phyloP scores from a whole-genome alignment of 2,329 filamentous ascomycete species.

The Colletotrichum lini region DNA sequence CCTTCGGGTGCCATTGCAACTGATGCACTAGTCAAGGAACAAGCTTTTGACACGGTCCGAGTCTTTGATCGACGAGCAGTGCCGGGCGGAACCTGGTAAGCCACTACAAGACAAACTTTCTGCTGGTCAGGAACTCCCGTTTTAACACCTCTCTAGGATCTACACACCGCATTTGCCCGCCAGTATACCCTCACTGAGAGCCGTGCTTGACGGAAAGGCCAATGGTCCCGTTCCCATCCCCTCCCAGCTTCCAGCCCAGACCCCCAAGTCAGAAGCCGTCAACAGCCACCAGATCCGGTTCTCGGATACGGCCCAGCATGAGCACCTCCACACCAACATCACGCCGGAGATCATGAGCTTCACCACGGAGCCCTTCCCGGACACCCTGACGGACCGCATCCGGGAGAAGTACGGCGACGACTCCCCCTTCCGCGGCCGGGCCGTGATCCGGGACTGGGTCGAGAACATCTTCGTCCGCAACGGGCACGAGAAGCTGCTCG shows the following conservation, averaged over 20 bases:
- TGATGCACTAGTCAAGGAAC: slow-evolving; percentile 69
- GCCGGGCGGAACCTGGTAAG: slow-evolving; percentile 70
- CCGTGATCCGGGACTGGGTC: slow-evolving; percentile 67
- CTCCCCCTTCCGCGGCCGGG: slow-evolving; percentile 70
- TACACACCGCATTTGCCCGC: slow-evolving; percentile 53
- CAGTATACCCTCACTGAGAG: slow-evolving; percentile 47
- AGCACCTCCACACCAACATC: slow-evolving; percentile 72
- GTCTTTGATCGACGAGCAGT: slow-evolving; percentile 72
- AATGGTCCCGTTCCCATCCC: slow-evolving; percentile 61
- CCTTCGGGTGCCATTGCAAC: slow-evolving; percentile 70
- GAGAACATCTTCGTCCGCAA: slow-evolving; percentile 54
- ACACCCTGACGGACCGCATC: slow-evolving; percentile 57
- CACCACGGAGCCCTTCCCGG: slow-evolving; percentile 64
- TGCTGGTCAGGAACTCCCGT: background rate
- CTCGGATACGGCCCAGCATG: slow-evolving; percentile 68
- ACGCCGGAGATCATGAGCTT: slow-evolving; percentile 69
- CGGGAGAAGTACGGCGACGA: slow-evolving; percentile 64
- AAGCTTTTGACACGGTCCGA: slow-evolving; percentile 67
- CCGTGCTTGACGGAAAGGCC: slow-evolving; percentile 59
- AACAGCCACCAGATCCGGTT: slow-evolving; percentile 60
- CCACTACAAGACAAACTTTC: background rate
- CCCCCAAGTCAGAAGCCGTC: slow-evolving; percentile 51
- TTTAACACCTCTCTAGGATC: slow-evolving; percentile 44
- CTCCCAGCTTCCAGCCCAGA: slow-evolving; percentile 57
- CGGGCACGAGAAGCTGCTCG: slow-evolving; percentile 54